Conservation (phyloP, 2,329 filamentous ascomycete genomes). For the Aspergillus ibericus region DNA sequence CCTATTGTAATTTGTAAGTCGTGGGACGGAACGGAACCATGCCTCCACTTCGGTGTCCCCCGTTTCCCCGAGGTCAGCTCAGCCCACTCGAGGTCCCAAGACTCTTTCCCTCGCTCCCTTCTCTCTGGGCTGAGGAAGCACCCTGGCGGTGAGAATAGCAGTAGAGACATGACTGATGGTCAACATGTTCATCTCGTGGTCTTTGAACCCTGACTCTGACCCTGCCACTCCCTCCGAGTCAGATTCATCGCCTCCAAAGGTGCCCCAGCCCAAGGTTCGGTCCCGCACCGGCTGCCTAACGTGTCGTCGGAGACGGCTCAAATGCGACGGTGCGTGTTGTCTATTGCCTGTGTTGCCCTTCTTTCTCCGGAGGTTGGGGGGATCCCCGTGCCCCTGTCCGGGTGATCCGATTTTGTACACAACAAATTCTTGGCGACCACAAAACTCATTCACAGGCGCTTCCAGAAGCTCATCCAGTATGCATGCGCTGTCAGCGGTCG, state of each 20-base stretch:
- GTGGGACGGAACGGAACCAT: not conserved
- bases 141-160: not conserved
- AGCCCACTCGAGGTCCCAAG: not conserved
- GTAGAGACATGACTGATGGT: not conserved
- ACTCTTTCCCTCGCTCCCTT: not conserved
- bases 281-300: constrained; percentile 7
- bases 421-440: not conserved
- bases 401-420: not conserved
- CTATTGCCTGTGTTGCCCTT: not conserved
- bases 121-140: not conserved
- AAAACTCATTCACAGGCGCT: not conserved
- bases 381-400: no score
- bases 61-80: not conserved
- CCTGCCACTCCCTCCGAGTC: not conserved
- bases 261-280: not conserved
- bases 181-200: constrained; percentile 4
- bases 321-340: constrained; percentile 8
- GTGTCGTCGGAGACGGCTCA: constrained; percentile 8
- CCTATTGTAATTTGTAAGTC: no score
- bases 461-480: constrained; percentile 4
- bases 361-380: not conserved
- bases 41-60: not conserved
- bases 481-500: constrained; percentile 5
- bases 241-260: not conserved
- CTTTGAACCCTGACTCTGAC: not conserved